Conservation (phyloP, 1,139 yeast species). For the Pichia inconspicua region DNA sequence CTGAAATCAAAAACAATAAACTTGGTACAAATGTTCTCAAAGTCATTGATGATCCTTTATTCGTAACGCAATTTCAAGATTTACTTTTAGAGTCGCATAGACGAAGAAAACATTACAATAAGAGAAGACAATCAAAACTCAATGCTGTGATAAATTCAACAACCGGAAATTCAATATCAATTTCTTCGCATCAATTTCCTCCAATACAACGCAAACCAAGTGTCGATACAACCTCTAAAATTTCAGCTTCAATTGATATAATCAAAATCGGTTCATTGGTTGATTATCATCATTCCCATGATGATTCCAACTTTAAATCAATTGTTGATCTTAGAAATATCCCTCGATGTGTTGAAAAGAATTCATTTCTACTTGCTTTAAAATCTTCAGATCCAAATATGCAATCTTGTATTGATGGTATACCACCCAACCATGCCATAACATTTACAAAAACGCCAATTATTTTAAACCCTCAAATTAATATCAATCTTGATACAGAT, state of each 20-base stretch:
- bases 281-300: slow-evolving; percentile 6
- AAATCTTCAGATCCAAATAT: not conserved
- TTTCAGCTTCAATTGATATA: slow-evolving; percentile 7
- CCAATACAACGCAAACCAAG: not conserved
- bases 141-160: slow-evolving; percentile 1
- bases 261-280: slow-evolving; percentile 18
- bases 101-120: slow-evolving; percentile 22
- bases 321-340: slow-evolving; percentile 18
- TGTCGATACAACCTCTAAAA: not conserved
- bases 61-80: slow-evolving; percentile 17
- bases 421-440: slow-evolving; percentile 17
- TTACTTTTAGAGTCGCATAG: slow-evolving; percentile 21
- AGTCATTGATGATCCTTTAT: slow-evolving; percentile 12
- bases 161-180: not conserved
- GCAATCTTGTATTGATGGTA: not conserved
- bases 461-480: slow-evolving; percentile 11
- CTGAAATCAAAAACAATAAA: slow-evolving; percentile 19
- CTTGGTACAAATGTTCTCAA: slow-evolving; percentile 9
- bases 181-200: not conserved
- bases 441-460: slow-evolving; percentile 25
- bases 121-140: slow-evolving; percentile 14
- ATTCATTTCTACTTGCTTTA: not conserved
- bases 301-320: slow-evolving; percentile 2
- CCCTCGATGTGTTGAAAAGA: slow-evolving; percentile 18
- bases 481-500: slow-evolving; percentile 24